phyloP scores from a whole-genome alignment of 106 monocot species.

The Posidonia australis region DNA sequence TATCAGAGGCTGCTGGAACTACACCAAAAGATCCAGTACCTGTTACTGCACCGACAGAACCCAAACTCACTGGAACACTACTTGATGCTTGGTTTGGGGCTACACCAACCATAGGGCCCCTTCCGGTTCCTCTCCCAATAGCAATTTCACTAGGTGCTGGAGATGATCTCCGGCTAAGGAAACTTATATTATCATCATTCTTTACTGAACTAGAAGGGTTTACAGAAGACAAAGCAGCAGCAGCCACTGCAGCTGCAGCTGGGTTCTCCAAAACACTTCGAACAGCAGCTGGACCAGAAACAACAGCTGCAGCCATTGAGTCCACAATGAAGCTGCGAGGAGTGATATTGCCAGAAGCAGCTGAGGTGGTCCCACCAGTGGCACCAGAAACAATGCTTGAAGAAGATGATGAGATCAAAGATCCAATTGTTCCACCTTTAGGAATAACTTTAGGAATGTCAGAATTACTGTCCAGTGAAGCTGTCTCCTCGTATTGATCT shows the following conservation, averaged over 20 bases:
- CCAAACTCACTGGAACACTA: slow-evolving; percentile 34
- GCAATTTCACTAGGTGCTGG: slow-evolving; percentile 58
- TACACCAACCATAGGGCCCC: slow-evolving; percentile 18
- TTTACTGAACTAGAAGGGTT: slow-evolving; percentile 37
- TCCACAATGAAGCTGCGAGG: slow-evolving; percentile 25
- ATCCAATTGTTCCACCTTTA: slow-evolving; percentile 30
- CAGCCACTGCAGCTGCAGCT: slow-evolving; percentile 23
- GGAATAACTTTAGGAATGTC: slow-evolving; percentile 39
- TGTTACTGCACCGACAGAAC: slow-evolving; percentile 33
- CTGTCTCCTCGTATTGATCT: slow-evolving; percentile 60
- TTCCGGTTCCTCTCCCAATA: slow-evolving; percentile 37
- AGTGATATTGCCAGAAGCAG: slow-evolving; percentile 25
- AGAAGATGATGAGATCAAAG: slow-evolving; percentile 22
- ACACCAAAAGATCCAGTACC: slow-evolving; percentile 32
- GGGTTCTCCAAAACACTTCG: slow-evolving; percentile 33
- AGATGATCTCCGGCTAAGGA: slow-evolving; percentile 50
- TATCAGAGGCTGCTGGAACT: slow-evolving; percentile 35
- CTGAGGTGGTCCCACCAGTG: slow-evolving; percentile 10
- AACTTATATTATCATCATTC: slow-evolving; percentile 54
- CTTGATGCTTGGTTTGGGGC: slow-evolving; percentile 37
- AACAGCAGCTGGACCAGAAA: slow-evolving; percentile 31
- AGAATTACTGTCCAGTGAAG: slow-evolving; percentile 48
- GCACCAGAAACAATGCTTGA: slow-evolving; percentile 17
- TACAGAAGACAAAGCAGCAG: slow-evolving; percentile 24
- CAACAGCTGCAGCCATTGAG: slow-evolving; percentile 28